Base-by-base conservation (phyloP, 2,329 filamentous ascomycete genomes). In the Leptodontidium sp. region DNA sequence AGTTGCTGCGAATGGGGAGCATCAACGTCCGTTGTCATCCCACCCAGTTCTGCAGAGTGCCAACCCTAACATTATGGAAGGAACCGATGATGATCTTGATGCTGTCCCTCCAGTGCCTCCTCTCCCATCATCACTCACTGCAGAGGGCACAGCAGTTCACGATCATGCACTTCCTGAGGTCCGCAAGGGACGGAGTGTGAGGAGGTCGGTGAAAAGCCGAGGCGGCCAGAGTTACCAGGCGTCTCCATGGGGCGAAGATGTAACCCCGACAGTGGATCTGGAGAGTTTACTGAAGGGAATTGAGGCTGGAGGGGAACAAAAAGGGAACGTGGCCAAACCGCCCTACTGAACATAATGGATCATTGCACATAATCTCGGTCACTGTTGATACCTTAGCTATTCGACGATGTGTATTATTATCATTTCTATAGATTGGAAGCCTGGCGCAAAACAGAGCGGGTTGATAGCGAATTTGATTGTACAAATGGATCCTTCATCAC, bases 271-370 rank as follows among this genome's bases (percentile, higher is more conserved):
- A 2, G 64, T 74, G 21, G 74, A 78, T 70, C 66, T 79, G 43
- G 73, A 78, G 69, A 74, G 68, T 58, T 61, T 79, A 21, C 65
- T 79, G 8, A 75, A 77, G 40, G 72, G 74, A 0, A 79, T 79
- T 67, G 76, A 78, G 35, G 59, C 68, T 43, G 71, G 68, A 7
- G 71, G 66, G 24, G 67, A 71, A 29, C 63, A 69, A 58, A 73
- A 71, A 24, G 73, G 73, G 9, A 74, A 75, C 69, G 71, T 75
- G 24, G 72, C 68, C 4, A 75, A 71, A 62, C 77, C 77, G 35
- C 77, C 77, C 29, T 79, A 78, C 65, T 79, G 68, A 76, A 71
- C 53, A 68, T 72, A 71, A 62, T 67, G 45, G 40, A 63, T 62
- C 40, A 50, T 62, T 29, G 59, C 68, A 58, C 63, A 68, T 68